These are phyloP conservation scores for Pichia sporocuriosa DNA, from an alignment of 805 yeast species.

Conservation along the genomic window DNA sequence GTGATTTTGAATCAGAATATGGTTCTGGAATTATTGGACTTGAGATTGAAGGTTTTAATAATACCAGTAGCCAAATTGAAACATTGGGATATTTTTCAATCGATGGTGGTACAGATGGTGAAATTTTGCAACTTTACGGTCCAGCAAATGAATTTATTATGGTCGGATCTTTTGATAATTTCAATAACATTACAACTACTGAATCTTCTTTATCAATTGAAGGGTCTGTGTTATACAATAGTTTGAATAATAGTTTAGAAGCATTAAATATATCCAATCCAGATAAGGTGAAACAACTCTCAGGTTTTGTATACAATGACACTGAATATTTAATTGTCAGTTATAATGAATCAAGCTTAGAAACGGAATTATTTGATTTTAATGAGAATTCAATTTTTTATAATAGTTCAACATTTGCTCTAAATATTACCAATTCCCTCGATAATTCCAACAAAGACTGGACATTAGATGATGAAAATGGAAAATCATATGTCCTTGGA, in stretches of 20 bases:
- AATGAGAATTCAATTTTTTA: constrained; percentile 32
- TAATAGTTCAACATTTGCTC: constrained; percentile 20
- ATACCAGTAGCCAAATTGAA: constrained; percentile 11
- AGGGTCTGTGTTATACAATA: constrained; percentile 27
- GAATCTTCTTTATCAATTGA: constrained; percentile 17
- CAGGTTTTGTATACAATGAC: constrained; percentile 29
- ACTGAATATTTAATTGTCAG: constrained; percentile 38
- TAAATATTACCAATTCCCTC: constrained; percentile 29
- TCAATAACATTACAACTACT: constrained; percentile 28
- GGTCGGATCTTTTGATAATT: constrained; percentile 33
- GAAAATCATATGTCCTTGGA: constrained; percentile 17
- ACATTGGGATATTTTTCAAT: constrained; percentile 11
- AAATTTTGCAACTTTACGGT: constrained; percentile 21
- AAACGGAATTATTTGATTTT: constrained; percentile 30
- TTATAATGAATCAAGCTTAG: constrained; percentile 16
- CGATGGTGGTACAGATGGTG: constrained; percentile 34
- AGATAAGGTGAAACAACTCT: constrained; percentile 16
- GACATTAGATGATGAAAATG: background rate
- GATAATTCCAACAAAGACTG: constrained; percentile 1
- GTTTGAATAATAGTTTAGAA: constrained; percentile 33
- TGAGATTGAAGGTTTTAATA: constrained; percentile 21
- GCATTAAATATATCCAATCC: constrained; percentile 27
- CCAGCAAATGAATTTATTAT: constrained; percentile 33
- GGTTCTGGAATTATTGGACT: constrained; percentile 35
- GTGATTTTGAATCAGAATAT: constrained; percentile 35